These are phyloP conservation scores for Pulicaria dysenterica DNA, from an alignment of 129 eudicot species.

Conservation along the genomic window DNA sequence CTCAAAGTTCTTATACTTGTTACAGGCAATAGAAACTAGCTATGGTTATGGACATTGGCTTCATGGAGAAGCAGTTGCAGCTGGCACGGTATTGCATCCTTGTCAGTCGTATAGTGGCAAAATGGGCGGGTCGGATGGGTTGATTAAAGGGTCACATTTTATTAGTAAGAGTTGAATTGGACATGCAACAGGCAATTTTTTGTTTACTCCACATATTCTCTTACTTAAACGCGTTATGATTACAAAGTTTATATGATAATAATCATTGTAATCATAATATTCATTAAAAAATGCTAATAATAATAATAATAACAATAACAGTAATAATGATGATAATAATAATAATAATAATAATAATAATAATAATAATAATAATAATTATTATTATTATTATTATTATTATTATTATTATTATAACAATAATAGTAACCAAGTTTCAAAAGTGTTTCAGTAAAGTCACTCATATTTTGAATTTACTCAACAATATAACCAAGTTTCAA, in stretches of 20 bases:
- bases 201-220: background rate
- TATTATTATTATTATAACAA: too few relatives aligned
- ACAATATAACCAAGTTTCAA: too few relatives aligned
- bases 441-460: too few relatives aligned
- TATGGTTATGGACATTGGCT: slow-evolving; percentile 97
- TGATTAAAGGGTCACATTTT: background rate
- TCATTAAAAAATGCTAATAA: too few relatives aligned
- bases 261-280: too few relatives aligned
- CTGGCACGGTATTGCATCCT: slow-evolving; percentile 69
- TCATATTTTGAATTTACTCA: too few relatives aligned
- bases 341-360: too few relatives aligned
- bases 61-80: slow-evolving; percentile 99
- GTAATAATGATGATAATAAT: too few relatives aligned
- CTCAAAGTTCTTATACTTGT: slow-evolving; percentile 2
- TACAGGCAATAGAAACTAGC: slow-evolving; percentile 96
- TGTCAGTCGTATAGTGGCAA: background rate
- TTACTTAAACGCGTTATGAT: background rate
- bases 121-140: background rate
- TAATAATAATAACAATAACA: too few relatives aligned
- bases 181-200: background rate
- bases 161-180: background rate
- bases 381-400: too few relatives aligned
- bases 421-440: too few relatives aligned
- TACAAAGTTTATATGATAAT: background rate
- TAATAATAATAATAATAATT: too few relatives aligned